phyloP scores from a whole-genome alignment of 176 grass and related monocot species.

The Eleusine indica region DNA sequence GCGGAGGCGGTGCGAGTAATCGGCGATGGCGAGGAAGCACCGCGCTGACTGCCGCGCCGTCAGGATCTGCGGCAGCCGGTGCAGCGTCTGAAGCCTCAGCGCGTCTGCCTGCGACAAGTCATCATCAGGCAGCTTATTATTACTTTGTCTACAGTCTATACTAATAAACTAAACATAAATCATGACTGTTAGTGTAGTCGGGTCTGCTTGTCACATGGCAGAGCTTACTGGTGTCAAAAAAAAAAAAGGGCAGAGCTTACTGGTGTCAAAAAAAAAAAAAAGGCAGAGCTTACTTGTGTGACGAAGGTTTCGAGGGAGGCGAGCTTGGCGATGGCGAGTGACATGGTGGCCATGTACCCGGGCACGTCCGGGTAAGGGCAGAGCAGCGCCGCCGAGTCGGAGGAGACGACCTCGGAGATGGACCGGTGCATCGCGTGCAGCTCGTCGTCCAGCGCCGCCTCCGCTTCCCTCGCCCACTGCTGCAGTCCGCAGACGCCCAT shows the following conservation, averaged over 20 bases:
- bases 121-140: no score
- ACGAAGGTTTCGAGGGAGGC: conserved; percentile 60
- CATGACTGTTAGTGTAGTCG: background rate
- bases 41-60: conserved; percentile 49
- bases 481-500: conserved; percentile 46
- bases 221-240: conserved; percentile 36
- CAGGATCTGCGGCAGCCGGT: conserved; percentile 61
- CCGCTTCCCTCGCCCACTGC: conserved; percentile 45
- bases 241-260: conserved; percentile 9
- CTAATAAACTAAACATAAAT: background rate
- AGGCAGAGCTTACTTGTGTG: conserved; percentile 39
- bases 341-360: conserved; percentile 63
- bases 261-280: background rate
- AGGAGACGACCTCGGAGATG: conserved; percentile 46
- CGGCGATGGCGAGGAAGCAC: conserved; percentile 63
- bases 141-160: no score
- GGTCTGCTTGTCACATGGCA: background rate
- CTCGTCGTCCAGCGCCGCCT: conserved; percentile 54
- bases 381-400: conserved; percentile 45
- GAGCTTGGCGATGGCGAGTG: conserved; percentile 64
- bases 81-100: conserved; percentile 58
- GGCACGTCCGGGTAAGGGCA: conserved; percentile 40
- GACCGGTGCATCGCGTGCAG: conserved; percentile 45
- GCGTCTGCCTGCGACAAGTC: conserved; percentile 49
- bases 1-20: conserved; percentile 71